A percentile compares a stretch with the other conserved stretches of the same genome.
Conservation (phyloP, 2,329 filamentous ascomycete species). For the Truncatella angustata region DNA sequence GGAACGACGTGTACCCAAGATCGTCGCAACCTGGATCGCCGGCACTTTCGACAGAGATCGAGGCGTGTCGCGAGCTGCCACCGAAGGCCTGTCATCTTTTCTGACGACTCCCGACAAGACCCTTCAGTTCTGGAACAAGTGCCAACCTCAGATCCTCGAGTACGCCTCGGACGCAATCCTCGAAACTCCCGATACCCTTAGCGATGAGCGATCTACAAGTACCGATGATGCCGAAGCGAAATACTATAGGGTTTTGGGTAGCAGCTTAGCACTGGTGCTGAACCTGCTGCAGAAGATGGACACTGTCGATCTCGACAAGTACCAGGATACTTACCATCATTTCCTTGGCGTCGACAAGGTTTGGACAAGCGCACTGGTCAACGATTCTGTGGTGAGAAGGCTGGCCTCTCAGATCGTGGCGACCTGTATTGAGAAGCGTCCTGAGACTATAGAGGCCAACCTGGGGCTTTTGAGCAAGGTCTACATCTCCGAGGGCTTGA, state of each 20-base stretch:
- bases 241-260: slow-evolving; percentile 70
- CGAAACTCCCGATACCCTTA: slow-evolving; percentile 79
- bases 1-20: slow-evolving; percentile 71
- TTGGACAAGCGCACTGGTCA: slow-evolving; percentile 65
- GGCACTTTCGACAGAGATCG: slow-evolving; percentile 86
- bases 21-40: slow-evolving; percentile 87
- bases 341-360: slow-evolving; percentile 66
- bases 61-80: slow-evolving; percentile 71
- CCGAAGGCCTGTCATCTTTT: slow-evolving; percentile 71
- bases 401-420: slow-evolving; percentile 51
- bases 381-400: slow-evolving; percentile 53
- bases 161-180: slow-evolving; percentile 78
- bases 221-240: slow-evolving; percentile 83
- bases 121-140: slow-evolving; percentile 73
- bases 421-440: slow-evolving; percentile 44
- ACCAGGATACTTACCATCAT: slow-evolving; percentile 59
- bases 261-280: slow-evolving; percentile 53
- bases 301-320: slow-evolving; percentile 55
- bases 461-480: slow-evolving; percentile 51
- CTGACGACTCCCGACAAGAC: slow-evolving; percentile 80
- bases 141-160: slow-evolving; percentile 76
- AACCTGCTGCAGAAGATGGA: slow-evolving; percentile 50
- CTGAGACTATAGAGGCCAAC: slow-evolving; percentile 46
- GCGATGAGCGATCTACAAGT: slow-evolving; percentile 83
- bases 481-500: slow-evolving; percentile 72